Percentiles rank a stretch among this genome's conserved stretches.
phyloP scores from a whole-genome alignment of 75 land plant species.

The Azolla pinnata region DNA sequence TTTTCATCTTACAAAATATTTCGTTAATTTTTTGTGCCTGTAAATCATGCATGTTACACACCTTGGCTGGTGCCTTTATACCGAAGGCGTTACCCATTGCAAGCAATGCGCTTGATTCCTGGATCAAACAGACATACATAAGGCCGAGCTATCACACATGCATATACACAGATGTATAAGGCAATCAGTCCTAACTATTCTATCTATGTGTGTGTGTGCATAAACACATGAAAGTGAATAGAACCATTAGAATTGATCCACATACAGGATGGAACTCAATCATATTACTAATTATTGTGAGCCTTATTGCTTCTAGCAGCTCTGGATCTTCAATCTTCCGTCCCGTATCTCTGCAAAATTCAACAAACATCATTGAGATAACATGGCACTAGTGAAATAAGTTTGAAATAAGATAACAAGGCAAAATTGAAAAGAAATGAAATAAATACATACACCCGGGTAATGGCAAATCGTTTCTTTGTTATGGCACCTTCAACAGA shows the following conservation, averaged over 20 bases:
- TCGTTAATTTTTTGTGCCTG: background rate
- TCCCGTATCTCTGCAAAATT: conserved; percentile 42
- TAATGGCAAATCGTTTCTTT: conserved; percentile 69
- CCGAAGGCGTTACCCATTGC: conserved; percentile 99
- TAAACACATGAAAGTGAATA: background rate
- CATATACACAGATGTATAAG: too few relatives aligned
- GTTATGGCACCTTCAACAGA: conserved; percentile 47
- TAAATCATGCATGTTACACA: background rate
- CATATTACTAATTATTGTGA: conserved; percentile 86
- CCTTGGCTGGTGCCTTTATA: conserved; percentile 48
- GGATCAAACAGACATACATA: too few relatives aligned
- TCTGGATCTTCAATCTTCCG: conserved; percentile 94
- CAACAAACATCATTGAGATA: background rate
- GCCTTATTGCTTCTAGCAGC: conserved; percentile 74
- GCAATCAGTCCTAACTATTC: background rate
- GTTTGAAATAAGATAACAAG: background rate
- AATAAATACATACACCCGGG: conserved; percentile 37
- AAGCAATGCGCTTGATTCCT: conserved; percentile 91
- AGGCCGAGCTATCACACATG: too few relatives aligned
- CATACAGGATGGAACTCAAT: conserved; percentile 92
- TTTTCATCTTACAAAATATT: background rate
- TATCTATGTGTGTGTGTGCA: background rate
- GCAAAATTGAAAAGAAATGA: background rate
- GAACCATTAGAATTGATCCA: background rate
- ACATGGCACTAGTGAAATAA: background rate